A percentile compares a stretch with the other conserved stretches of the same genome.
Conservation (phyloP, 1,284 basidiomycete species). For the Apiotrichum sp. region DNA sequence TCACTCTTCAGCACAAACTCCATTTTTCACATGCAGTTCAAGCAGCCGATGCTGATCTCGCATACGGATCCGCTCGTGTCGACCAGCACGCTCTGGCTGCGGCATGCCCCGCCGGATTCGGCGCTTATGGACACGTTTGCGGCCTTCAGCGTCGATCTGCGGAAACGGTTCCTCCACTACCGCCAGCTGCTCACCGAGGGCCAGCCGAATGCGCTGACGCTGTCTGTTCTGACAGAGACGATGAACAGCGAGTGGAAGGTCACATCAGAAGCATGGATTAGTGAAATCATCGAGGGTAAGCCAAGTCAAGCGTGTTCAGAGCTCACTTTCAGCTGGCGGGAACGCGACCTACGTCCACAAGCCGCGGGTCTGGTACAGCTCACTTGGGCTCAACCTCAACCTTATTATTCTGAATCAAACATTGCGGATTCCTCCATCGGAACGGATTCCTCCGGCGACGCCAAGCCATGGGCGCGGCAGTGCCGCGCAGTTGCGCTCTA, state of each 20-base stretch:
- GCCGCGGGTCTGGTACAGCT: conserved; percentile 30
- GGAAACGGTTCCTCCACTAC: conserved; percentile 32
- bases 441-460: conserved; percentile 21
- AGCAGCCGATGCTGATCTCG: conserved; percentile 33
- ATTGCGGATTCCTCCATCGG: conserved; percentile 24
- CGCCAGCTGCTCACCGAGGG: conserved; percentile 25
- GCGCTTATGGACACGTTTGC: conserved; percentile 25
- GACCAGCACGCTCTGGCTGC: conserved; percentile 22
- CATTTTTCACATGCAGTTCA: conserved; percentile 40
- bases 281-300: conserved; percentile 33
- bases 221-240: conserved; percentile 29
- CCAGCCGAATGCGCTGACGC: conserved; percentile 22
- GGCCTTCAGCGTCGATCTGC: conserved; percentile 29
- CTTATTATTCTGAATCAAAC: conserved; percentile 35
- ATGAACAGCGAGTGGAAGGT: conserved; percentile 35
- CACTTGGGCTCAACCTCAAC: conserved; percentile 34
- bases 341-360: conserved; percentile 26
- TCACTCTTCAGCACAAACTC: conserved; percentile 35
- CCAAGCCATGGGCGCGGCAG: conserved; percentile 5
- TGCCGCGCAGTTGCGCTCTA: conserved; percentile 19
- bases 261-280: conserved; percentile 30
- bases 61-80: conserved; percentile 31
- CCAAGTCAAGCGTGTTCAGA: neutral
- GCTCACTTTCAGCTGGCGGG: conserved; percentile 18
- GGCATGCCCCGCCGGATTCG: conserved; percentile 22